Evolutionary conservation across 306 rosid genomes (phyloP), one percentile per base, ranked within the genome.

Genomic region (Ormosia semicastrata): DNA sequence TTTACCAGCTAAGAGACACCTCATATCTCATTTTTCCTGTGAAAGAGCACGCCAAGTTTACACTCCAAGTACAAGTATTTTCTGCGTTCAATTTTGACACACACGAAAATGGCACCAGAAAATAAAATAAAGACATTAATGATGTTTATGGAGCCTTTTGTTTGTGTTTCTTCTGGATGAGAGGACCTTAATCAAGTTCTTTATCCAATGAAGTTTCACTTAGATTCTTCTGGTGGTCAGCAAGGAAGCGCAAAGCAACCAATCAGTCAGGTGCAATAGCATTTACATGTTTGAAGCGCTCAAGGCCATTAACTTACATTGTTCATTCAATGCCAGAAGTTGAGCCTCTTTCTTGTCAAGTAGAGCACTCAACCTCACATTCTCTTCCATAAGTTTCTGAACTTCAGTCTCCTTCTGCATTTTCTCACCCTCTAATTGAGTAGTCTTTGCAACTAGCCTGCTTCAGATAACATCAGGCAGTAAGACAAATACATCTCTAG

Each of bases 281-380:
- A 66, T 43, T 89, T 84, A 96, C 88, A 93, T 89, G 88, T 89
- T 83, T 15, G 91, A 95, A 74, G 94, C 89, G 36, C 91, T 96
- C 94, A 96, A 91, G 33, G 99, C 99, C 99, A 96, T 93, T 83
- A 96, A 91, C 88, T 96, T 96, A 90, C 99, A 96, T 71, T 96
- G 99, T 87, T 93, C 98, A 82, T 96, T 93, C 97, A 94, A 82
- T 81, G 99, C 99, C 78, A 93, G 77, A 83, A 96, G 91, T 80
- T 96, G 99, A 66, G 99, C 99, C 89, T 93, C 99, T 88, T 96
- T 96, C 92, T 96, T 96, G 94, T 96, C 98, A 63, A 96, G 98
- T 88, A 91, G 87, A 81, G 98, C 88, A 77, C 89, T 96, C 88
- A 96, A 86, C 90, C 85, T 89, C 89, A 89, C 92, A 83, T 96